Evolutionary conservation across 2,329 filamentous ascomycete species (phyloP), one percentile per base, ranked within the genome.

Genomic region (Fusarium floridanum): DNA sequence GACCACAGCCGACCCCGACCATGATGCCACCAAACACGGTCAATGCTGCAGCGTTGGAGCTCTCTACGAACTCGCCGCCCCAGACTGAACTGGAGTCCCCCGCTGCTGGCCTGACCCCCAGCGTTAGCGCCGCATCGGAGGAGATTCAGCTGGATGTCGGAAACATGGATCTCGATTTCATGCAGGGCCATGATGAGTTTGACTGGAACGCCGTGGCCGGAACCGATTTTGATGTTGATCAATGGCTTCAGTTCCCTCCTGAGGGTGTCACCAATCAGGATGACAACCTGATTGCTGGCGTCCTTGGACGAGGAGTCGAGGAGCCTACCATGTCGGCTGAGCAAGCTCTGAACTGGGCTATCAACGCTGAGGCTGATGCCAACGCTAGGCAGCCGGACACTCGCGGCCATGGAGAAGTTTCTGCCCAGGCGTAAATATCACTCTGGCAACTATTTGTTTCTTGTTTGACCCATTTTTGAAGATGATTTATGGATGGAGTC

Each of bases 201-300:
- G 88, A 89, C 72, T 90, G 88, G 88, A 87, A 87, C 72, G 85
- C 85, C 22, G 82, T 88, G 5, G 83, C 86, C 17, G 87, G 85
- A 7, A 86, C 87, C 10, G 88, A 89, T 70, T 86, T 90, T 68
- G 88, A 91, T 65, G 88, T 90, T 63, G 88, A 90, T 67, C 88
- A 90, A 75, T 91, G 88, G 87, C 83, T 91, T 24, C 87, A 90
- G 68, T 91, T 89, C 71, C 88, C 88, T 7, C 84, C 85, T 2
- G 88, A 89, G 60, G 86, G 85, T 8, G 83, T 83, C 12, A 84
- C 82, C 68, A 81, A 80, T 39, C 76, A 79, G 9, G 84, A 83
- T n/a, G 84, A 84, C 29, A 80, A 80, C 27, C 75, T 84, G 55
- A 81, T 83, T 73, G 78, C 78, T 8, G 80, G 79, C 7, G 77